Evolutionary conservation across 1,284 basidiomycete species (phyloP), one percentile per base, ranked within the genome.

Genomic region (Jaminaea rosea): DNA sequence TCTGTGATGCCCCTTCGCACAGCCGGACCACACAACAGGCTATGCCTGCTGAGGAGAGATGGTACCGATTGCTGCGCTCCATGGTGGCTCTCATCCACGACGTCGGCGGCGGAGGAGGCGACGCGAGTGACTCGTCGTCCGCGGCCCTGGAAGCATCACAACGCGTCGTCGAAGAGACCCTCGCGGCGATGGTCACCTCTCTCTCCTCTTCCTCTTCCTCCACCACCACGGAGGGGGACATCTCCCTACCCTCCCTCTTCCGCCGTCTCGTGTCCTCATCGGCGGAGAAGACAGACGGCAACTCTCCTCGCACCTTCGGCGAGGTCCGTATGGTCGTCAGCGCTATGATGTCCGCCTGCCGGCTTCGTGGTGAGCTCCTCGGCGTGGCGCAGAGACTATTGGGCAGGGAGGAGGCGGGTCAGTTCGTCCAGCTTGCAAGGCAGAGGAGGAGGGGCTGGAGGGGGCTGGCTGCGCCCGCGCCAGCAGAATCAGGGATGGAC

Each of bases 331-430:
- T 83, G 3, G 90, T 98, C 53, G 78, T 98, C 21, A 85, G 84
- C 0, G 86, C 88, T 26, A 98, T 98, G 89, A 78, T 97, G 59
- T 88, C 92, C 64, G 87, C 89, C 1, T 97, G 96, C 77, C 83
- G 85, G 21, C 83, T 86, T 4, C 91, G 98, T 60, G 85, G 85
- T 23, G 92, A 97, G 63, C 82, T 93, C 78, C 79, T 98, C n/a
- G 77, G 80, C 28, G 89, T 96, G 67, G 87, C 88, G 13, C 88
- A 87, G 63, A 83, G 85, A 56, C 78, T 97, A 23, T 79, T 92
- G 34, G 82, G 87, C 60, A 81, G 84, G 21, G 93, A 96, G 72
- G 77, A 92, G 27, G 92, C 86, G 58, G 81, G 83, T 49, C 81
- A 81, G 1, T 78, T 92, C 47, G 82, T 83, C 26, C 63, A 75